Evolutionary conservation across 2,329 filamentous ascomycete species (phyloP), one percentile per base, ranked within the genome.

Genomic region (Drechslera avenae): DNA sequence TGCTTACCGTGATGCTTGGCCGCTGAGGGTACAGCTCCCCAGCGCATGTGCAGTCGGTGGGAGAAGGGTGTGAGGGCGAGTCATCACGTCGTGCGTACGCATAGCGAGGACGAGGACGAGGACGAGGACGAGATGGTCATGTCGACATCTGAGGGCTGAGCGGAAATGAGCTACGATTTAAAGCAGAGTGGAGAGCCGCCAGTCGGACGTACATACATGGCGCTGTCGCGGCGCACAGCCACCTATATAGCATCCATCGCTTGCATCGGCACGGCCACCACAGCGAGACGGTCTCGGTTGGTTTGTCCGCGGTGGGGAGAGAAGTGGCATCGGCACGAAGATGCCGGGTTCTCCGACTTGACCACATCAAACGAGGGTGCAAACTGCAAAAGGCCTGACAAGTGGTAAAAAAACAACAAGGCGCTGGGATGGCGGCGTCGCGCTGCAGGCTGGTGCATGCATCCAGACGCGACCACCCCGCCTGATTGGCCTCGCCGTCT

Each of bases 401-500:
- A 28, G 26, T 10, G 26, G 26, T 28, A 28, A 28, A 28, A 28
- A 28, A 28, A 28, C 21, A 23, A 69, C 67, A 62, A 43, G 34
- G 63, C 32, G 46, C 60, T 53, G 52, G 64, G 66, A 62, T 62
- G 57, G 21, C 21, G 21, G 21, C 21, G 21, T 23, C 21, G 21
- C 4, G 26, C 26, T 28, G 10, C 26, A 28, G 49, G 44, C 56
- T 44, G 55, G 56, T 56, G 63, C 64, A 65, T 56, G 53, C 63
- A 37, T 40, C 46, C 49, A 42, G 39, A 44, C 43, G 48, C 50
- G 26, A 28, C 26, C 26, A 28, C 52, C 43, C 14, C 34, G 44
- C 39, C 34, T 55, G 57, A 66, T 67, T 69, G 67, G 66, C 50
- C 21, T 55, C 42, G 30, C 51, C 36, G 49, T 52, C 49, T 54